phyloP scores from a whole-genome alignment of 306 rosid genomes.

The Cercis canadensis region DNA sequence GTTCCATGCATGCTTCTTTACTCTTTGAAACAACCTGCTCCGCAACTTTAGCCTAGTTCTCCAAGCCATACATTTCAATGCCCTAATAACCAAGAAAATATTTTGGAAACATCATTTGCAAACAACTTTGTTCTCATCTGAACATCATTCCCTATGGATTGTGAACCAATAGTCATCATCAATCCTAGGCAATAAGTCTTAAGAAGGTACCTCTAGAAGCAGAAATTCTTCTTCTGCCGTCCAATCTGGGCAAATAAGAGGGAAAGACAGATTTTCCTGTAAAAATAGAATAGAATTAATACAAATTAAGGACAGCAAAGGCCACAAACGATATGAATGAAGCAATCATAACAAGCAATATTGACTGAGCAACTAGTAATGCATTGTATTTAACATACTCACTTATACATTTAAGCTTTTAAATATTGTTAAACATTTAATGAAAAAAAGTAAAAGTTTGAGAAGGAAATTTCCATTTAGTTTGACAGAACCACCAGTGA shows the following conservation, averaged over 20 bases:
- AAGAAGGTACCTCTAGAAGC: too few relatives aligned
- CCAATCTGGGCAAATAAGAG: too few relatives aligned
- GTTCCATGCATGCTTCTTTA: constrained; percentile 66
- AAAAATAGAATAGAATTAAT: too few relatives aligned
- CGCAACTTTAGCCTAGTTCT: constrained; percentile 72
- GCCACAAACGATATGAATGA: background rate
- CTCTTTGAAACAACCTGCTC: constrained; percentile 74
- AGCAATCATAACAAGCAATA: background rate
- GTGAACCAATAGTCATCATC: too few relatives aligned
- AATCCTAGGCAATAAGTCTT: too few relatives aligned
- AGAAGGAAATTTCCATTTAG: too few relatives aligned
- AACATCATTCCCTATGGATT: background rate
- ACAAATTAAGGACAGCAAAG: background rate
- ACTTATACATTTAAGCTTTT: too few relatives aligned
- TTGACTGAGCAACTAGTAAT: background rate
- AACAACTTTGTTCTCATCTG: background rate
- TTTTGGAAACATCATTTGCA: background rate
- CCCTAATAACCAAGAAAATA: constrained; percentile 43
- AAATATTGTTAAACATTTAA: too few relatives aligned
- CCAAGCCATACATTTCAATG: constrained; percentile 68
- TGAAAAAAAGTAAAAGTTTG: too few relatives aligned
- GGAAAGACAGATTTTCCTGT: too few relatives aligned
- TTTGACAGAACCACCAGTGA: too few relatives aligned
- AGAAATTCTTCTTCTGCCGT: too few relatives aligned
- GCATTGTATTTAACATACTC: background rate